Base-by-base conservation (phyloP, 345 rosid genomes). In the Euclidium syriacum region DNA sequence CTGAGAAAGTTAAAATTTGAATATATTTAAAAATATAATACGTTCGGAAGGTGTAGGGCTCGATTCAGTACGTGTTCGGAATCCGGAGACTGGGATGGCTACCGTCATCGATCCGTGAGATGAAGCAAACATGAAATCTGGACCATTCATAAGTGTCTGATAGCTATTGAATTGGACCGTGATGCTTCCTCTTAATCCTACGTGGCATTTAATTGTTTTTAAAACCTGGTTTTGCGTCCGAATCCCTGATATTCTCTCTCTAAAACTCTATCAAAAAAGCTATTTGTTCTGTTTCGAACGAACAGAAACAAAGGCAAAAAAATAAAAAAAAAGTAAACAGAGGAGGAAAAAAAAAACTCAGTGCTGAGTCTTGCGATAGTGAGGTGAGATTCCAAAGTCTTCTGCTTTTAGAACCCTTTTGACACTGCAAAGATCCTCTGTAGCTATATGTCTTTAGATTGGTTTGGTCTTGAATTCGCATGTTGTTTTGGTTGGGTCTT, bases 171-270 rank as follows among this genome's bases (percentile, higher is more conserved):
- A 41, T 19, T 19, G 73, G 47, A 62, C 63, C 7, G 27, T 34
- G 43, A 22, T 46, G 60, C 30, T 54, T 27, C 22, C 20, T 23
- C 24, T 8, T 0, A 38, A 22, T 38, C 41, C 10, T 39, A 82
- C 79, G 80, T 83, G 92, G 82, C 81, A 80, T 46, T 85, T 73
- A 83, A 81, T 65, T 42, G 74, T 75, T 68, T 80, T 83, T 86
- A 62, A 86, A 85, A 72, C 79, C 89, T 79, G 83, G 67, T 29
- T 53, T 47, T 62, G 68, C 34, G 74, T 70, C 74, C 64, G 74
- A 62, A 70, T 69, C 60, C 67, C 42, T 29, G 4, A 14, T 10
- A 75, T 81, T 90, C 83, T 77, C 78, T 82, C 90, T 88, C 92
- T 87, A 30, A 39, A 64, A 64, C 50, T 38, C 58, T 38, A 50